These are phyloP conservation scores for Macrolepiota fuliginosa DNA, from an alignment of 768 basidiomycete genomes.

Conservation along the genomic window DNA sequence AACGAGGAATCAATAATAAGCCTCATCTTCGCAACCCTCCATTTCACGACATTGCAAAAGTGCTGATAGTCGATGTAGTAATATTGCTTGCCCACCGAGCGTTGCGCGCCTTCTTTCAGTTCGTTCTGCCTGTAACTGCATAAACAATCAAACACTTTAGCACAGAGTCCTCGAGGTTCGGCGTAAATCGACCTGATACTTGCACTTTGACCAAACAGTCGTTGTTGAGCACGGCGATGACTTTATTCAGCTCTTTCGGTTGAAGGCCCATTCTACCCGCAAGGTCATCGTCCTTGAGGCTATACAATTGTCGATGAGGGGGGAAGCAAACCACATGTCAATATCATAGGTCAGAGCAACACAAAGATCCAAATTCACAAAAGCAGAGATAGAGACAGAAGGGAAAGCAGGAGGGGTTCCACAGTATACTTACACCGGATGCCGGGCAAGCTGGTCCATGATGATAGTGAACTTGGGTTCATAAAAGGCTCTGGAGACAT, in stretches of 20 bases:
- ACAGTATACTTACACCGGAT: constrained; percentile 84
- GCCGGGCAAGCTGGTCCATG: constrained; percentile 89
- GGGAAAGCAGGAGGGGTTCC: constrained; percentile 19
- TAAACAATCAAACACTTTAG: neutral
- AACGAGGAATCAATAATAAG: constrained; percentile 85
- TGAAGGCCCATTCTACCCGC: constrained; percentile 89
- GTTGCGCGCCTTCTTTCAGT: constrained; percentile 84
- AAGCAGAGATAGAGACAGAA: constrained; percentile 8
- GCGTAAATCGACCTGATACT: constrained; percentile 24
- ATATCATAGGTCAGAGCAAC: constrained; percentile 16
- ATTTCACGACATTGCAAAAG: constrained; percentile 97
- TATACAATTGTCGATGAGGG: constrained; percentile 24
- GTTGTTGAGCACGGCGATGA: constrained; percentile 78
- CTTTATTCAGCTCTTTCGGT: constrained; percentile 86
- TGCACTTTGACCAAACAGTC: constrained; percentile 80
- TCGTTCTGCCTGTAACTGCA: constrained; percentile 86
- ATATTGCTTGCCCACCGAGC: constrained; percentile 87
- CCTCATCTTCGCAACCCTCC: constrained; percentile 93
- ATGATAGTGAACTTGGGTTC: constrained; percentile 90
- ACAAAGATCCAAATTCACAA: neutral
- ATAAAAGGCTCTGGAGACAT: constrained; percentile 93
- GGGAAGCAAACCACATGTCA: constrained; percentile 10
- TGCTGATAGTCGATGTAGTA: constrained; percentile 96
- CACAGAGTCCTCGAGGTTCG: neutral
- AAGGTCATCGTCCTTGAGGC: constrained; percentile 91